Evolutionary conservation across 23 red algal genomes (phyloP).

Genomic region (Gracilaria gracilis): DNA sequence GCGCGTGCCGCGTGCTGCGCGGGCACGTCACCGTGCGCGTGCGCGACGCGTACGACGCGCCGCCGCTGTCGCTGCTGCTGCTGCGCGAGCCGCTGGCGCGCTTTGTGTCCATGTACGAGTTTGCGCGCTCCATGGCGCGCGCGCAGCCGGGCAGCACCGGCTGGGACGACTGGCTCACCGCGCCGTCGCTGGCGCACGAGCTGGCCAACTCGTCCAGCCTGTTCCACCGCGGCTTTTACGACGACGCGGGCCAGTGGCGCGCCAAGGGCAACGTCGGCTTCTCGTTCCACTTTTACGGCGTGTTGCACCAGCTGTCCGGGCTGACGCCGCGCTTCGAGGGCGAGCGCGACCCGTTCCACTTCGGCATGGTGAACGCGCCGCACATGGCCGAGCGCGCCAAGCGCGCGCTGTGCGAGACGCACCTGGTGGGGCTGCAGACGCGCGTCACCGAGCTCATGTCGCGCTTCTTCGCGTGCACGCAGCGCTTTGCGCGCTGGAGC

Average conservation of each 20-base stretch:
- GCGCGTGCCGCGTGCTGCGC: too few relatives aligned
- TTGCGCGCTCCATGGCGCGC: not conserved
- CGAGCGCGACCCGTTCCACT: too few relatives aligned
- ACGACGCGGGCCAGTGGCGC: not conserved
- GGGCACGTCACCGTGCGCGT: not conserved
- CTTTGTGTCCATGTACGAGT: constrained; percentile 8
- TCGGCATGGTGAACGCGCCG: too few relatives aligned
- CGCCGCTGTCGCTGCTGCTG: not conserved
- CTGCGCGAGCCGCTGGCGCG: not conserved
- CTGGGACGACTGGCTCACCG: not conserved
- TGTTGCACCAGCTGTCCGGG: too few relatives aligned
- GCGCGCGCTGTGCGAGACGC: too few relatives aligned
- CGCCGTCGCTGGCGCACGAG: not conserved
- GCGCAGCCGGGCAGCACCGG: not conserved
- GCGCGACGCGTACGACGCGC: not conserved
- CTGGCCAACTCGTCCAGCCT: not conserved
- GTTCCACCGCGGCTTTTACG: constrained; percentile 7
- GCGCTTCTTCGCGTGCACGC: too few relatives aligned
- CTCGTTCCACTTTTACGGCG: too few relatives aligned
- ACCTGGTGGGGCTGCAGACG: too few relatives aligned
- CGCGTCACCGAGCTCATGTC: too few relatives aligned
- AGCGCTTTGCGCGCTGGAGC: too few relatives aligned
- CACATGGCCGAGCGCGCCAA: too few relatives aligned
- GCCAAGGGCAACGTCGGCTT: not conserved
- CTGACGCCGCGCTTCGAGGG: too few relatives aligned